These are phyloP conservation scores for Gaillardinia entomophila DNA, from an alignment of 805 yeast genomes.

Conservation along the genomic window DNA sequence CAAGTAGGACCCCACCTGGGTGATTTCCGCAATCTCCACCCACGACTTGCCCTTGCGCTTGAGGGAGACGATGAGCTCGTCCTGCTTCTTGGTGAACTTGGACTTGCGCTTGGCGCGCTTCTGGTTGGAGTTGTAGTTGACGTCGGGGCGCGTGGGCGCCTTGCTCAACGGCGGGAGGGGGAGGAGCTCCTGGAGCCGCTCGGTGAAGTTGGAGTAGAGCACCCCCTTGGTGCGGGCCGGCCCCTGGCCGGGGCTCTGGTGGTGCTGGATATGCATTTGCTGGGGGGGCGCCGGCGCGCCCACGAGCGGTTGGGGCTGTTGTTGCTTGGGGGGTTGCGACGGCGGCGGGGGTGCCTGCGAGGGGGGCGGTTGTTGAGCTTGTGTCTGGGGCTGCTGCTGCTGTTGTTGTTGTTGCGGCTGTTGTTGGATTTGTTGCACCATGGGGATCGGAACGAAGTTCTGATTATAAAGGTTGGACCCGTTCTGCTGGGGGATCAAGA, in stretches of 20 bases:
- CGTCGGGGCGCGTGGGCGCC: slow-evolving; percentile 38
- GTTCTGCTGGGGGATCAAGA: slow-evolving; percentile 12
- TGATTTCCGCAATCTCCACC: slow-evolving; percentile 66
- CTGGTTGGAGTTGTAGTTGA: slow-evolving; percentile 34
- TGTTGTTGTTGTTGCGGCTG: slow-evolving; percentile 1
- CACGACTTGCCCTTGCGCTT: slow-evolving; percentile 62
- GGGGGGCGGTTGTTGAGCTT: slow-evolving; percentile 2
- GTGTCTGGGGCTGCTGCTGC: slow-evolving; percentile 4
- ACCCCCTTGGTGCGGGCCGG: slow-evolving; percentile 3
- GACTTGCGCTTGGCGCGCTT: slow-evolving; percentile 56
- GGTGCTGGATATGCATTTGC: background rate
- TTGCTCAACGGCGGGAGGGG: slow-evolving; percentile 47
- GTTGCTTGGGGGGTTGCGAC: background rate
- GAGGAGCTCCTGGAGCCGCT: slow-evolving; percentile 24
- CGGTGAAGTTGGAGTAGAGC: slow-evolving; percentile 17
- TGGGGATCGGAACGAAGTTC: background rate
- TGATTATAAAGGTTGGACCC: background rate
- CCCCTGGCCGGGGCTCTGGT: background rate
- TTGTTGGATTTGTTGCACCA: background rate
- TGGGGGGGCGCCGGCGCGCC: background rate
- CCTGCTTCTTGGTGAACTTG: slow-evolving; percentile 68
- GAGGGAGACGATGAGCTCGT: slow-evolving; percentile 53
- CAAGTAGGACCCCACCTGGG: slow-evolving; percentile 58
- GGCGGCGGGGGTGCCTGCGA: background rate
- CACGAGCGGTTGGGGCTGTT: background rate